Evolutionary conservation across 2,329 filamentous ascomycete genomes (phyloP), one percentile per base, ranked within the genome.

Genomic region (Sclerotinia nivalis): DNA sequence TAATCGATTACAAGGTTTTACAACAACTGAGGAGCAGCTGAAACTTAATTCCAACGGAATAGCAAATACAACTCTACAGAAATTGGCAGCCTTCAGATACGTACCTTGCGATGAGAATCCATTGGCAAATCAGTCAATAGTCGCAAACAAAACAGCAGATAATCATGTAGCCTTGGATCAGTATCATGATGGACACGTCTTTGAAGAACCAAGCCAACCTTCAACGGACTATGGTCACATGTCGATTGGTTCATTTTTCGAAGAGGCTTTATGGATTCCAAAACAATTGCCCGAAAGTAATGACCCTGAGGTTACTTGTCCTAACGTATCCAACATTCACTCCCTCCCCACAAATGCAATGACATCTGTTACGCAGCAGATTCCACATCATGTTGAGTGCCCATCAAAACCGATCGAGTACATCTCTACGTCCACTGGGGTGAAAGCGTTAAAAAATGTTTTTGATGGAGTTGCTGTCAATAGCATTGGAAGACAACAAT

Each of bases 1-100:
- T 34, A 72, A 71, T 8, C 72, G 60, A 25, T 61, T 73, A 69
- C 72, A 71, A 62, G 73, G 73, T 37, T 77, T 73, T 66, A 75
- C 72, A 31, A 75, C 75, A 49, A 77, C 77, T n/a, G 73, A 78
- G 71, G 72, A 76, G 50, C 55, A 62, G 20, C 22, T 54, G 34
- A 69, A 67, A 47, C 47, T 54, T 5, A 68, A 62, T 13, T 47
- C 58, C 8, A 67, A 62, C 56, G 37, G 59, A n/a, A 61, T 72
- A 37, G 56, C 71, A 58, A 68, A 66, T 18, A 69, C 66, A 15
- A 72, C 69, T 28, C 37, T 72, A 25, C 65, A 67, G 28, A 70
- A 69, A 50, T 47, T 70, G 8, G 65, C 58, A 52, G 25, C 62
- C 20, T 72, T 72, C 60, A 70, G 45, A 61, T 68, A 65, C 56